Conservation (phyloP, 2,329 filamentous ascomycete species). For the Fusarium tuaranense region DNA sequence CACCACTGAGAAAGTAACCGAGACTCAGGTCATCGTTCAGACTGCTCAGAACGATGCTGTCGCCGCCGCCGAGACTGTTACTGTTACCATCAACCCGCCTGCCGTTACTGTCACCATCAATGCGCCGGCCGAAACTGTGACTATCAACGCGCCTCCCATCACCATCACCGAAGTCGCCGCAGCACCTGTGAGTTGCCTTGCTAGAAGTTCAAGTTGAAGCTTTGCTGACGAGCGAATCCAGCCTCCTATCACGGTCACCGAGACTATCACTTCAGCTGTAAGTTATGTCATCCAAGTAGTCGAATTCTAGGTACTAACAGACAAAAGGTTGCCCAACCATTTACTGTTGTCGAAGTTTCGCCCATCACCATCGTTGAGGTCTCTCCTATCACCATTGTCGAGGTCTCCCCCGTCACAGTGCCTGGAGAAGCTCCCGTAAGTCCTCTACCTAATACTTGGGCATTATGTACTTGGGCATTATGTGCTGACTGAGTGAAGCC, state of each 20-base stretch:
- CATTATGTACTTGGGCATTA: too few species aligned
- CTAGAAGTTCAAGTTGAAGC: accelerated
- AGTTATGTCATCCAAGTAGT: neutral
- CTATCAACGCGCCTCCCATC: constrained; percentile 26
- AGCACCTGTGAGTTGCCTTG: constrained; percentile 24
- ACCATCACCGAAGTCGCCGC: constrained; percentile 26
- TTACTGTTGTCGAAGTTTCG: constrained; percentile 32
- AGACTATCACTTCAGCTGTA: constrained; percentile 23
- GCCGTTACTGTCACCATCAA: constrained; percentile 11
- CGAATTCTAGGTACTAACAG: neutral
- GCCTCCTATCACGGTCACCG: constrained; percentile 30
- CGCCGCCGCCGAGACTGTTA: constrained; percentile 26
- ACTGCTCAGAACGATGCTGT: constrained; percentile 11
- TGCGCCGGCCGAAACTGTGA: constrained; percentile 23
- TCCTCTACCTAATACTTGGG: neutral
- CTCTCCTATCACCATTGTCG: constrained; percentile 1
- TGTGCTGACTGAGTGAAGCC: constrained; percentile 21
- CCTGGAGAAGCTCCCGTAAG: constrained; percentile 37
- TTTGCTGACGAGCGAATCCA: neutral
- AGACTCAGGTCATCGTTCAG: constrained; percentile 29
- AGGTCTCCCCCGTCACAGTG: constrained; percentile 1
- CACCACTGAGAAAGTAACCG: constrained; percentile 34
- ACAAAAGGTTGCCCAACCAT: constrained; percentile 11
- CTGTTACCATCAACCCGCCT: constrained; percentile 30
- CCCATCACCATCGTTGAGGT: constrained; percentile 26